phyloP scores from a whole-genome alignment of 371 early-diverging fungal species.

The Aphelidium insulamus region DNA sequence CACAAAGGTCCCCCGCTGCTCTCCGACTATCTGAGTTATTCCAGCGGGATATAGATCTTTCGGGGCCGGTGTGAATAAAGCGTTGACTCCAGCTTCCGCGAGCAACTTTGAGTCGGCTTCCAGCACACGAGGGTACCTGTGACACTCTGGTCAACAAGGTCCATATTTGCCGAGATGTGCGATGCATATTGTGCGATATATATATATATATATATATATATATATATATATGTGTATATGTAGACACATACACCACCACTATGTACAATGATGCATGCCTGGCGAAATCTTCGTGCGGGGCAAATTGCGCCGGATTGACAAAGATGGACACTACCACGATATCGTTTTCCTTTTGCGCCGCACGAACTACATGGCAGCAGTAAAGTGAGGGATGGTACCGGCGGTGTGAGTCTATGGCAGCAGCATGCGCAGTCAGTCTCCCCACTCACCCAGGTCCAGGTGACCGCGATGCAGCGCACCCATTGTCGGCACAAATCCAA shows the following conservation, averaged over 20 bases:
- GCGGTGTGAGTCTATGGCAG: no score
- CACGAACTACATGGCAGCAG: conserved; percentile 15
- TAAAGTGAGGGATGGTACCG: no score
- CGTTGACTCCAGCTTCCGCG: conserved; percentile 4
- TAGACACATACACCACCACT: no score
- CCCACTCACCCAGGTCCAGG: conserved; percentile 31
- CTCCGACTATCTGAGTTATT: conserved; percentile 41
- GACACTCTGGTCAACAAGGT: no score
- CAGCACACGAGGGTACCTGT: conserved; percentile 68
- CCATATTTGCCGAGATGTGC: no score
- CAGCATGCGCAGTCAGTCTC: no score
- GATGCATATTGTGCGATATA: no score
- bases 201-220: no score
- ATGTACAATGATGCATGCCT: no score
- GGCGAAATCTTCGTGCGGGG: conserved; percentile 83
- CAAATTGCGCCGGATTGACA: conserved; percentile 94
- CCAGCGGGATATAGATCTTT: conserved; percentile 83
- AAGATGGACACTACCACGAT: conserved; percentile 65
- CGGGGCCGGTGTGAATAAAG: conserved; percentile 57
- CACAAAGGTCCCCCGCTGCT: conserved; percentile 76
- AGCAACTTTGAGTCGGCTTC: conserved; percentile 46
- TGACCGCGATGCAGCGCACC: conserved; percentile 85
- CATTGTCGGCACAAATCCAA: conserved; percentile 70
- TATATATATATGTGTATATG: no score
- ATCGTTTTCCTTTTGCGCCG: conserved; percentile 34